Evolutionary conservation across 306 rosid genomes (phyloP), one percentile per base, ranked within the genome.

Genomic region (Comarum palustre): DNA sequence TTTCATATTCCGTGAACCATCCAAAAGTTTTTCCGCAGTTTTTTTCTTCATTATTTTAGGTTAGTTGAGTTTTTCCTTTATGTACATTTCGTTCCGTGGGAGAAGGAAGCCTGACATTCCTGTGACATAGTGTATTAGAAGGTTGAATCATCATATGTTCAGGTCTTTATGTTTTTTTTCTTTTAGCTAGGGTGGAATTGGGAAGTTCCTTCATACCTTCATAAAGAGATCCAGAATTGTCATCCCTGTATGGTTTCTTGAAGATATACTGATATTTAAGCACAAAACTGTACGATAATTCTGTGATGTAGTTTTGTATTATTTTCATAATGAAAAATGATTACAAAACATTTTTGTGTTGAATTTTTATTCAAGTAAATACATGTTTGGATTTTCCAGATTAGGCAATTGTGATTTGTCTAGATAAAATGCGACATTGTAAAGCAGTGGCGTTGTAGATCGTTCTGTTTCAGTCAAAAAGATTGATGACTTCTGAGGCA

Each of bases 101-200:
- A 70, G 42, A 68, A 39, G 82, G 73, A 81, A 55, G 46, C 76
- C 50, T 48, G 72, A 82, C 76, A 69, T 83, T 72, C 71, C 34
- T 84, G 90, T 89, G 83, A 81, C 80, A 80, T 86, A 83, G 82
- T 74, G 82, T 84, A 86, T 74, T 72, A 78, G 84, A 75, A 84
- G 84, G 84, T 84, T 84, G 66, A 75, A 70, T 78, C 55, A 75
- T 80, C 67, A 61, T 16, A 17, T 74, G 84, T 79, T 66, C 43
- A 51, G 81, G 80, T 62, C 16, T 54, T 70, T 34, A 2, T 41
- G 45, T 7, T 39, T 27, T 39, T 27, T 15, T 66, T 14, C 34
- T 62, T 24, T 50, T 65, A 77, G 52, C 63, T 9, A 61, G 74
- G 65, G 48, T 68, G 73, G 77, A 81, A 78, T 45, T 76, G 79